A percentile compares a stretch with the other conserved stretches of the same genome.
Conservation (phyloP, 352 stramenopile species). For the Nothophytophthora sp. region DNA sequence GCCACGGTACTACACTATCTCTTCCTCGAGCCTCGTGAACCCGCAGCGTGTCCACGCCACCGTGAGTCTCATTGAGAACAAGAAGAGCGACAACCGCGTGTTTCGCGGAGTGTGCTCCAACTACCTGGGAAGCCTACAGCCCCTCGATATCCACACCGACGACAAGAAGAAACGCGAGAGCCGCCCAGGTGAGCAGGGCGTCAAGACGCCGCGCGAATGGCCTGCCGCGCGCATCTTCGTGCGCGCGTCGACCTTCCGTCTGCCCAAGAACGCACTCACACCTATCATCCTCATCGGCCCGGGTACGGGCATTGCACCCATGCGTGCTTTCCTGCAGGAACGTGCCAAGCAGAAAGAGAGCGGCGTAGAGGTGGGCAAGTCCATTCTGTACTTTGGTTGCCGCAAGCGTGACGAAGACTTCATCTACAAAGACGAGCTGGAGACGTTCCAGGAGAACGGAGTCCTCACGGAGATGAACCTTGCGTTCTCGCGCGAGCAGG, state of each 20-base stretch:
- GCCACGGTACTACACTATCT: slow-evolving; percentile 98
- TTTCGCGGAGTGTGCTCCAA: slow-evolving; percentile 95
- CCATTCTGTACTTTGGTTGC: slow-evolving; percentile 95
- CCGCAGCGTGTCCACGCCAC: slow-evolving; percentile 94
- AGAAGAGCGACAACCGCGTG: slow-evolving; percentile 70
- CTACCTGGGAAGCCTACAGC: slow-evolving; percentile 82
- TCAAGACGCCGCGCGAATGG: slow-evolving; percentile 68
- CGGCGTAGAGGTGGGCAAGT: slow-evolving; percentile 69
- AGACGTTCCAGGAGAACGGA: slow-evolving; percentile 78
- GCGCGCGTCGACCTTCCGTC: slow-evolving; percentile 94
- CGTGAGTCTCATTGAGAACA: slow-evolving; percentile 91
- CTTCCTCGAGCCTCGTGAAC: slow-evolving; percentile 92
- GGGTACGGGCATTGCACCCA: slow-evolving; percentile 97
- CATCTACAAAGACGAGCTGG: slow-evolving; percentile 93
- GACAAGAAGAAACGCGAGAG: slow-evolving; percentile 77
- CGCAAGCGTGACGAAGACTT: slow-evolving; percentile 85
- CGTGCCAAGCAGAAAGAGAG: slow-evolving; percentile 72
- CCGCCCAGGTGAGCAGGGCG: slow-evolving; percentile 69
- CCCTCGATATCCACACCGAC: slow-evolving; percentile 31
- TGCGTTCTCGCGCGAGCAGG: slow-evolving; percentile 95
- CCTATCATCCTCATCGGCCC: slow-evolving; percentile 96
- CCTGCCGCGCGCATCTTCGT: slow-evolving; percentile 91
- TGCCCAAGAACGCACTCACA: slow-evolving; percentile 85
- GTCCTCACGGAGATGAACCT: slow-evolving; percentile 92
- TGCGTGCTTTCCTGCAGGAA: slow-evolving; percentile 97